Evolutionary conservation across 2,329 filamentous ascomycete genomes (phyloP), one percentile per base, ranked within the genome.

Genomic region (Cladophialophora yegresii): DNA sequence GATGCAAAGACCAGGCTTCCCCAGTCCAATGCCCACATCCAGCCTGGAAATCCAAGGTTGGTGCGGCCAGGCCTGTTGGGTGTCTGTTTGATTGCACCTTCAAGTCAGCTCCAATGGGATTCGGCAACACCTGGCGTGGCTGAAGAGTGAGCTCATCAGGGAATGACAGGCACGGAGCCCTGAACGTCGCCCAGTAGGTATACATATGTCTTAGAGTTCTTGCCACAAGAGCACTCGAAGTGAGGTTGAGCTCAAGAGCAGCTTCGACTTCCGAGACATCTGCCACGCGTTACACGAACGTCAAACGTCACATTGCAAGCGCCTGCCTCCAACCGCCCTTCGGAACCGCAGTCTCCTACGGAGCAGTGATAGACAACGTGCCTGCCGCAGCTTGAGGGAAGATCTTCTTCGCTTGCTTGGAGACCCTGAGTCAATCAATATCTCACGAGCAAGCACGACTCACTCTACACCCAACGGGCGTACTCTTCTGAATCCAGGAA

Each of bases 1-100:
- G 51, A 20, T 20, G 51, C 28, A 30, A 10, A n/a, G 23, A 26
- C 28, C 13, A 10, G 28, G 51, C 28, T 33, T 33, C 51, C 51
- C 51, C 51, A 54, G 51, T 54, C 28, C n/a, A 33, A 54, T 54
- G 30, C 28, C 51, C 23, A 33, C 51, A 30, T 33, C 26, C 23
- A 54, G 28, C 51, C 28, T 51, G 13, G 12, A 6, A 54, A 30
- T 54, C 7, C 51, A 54, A 54, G 51, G 51, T 54, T 54, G 32
- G 23, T 20, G 28, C 4, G 26, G n/a, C 51, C 51, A 30, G 23
- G 51, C 16, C 51, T 54, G 26, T 30, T 54, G 32, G 51, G 33
- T 54, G 51, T 8, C 51, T 54, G 26, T 30, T 54, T 54, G 51
- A 54, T 54, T 54, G 51, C 51, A 33, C 51, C 51, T 54, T 13